Evolutionary conservation across 2,329 filamentous ascomycete genomes (phyloP).

Genomic region (Aspergillus sp.): DNA sequence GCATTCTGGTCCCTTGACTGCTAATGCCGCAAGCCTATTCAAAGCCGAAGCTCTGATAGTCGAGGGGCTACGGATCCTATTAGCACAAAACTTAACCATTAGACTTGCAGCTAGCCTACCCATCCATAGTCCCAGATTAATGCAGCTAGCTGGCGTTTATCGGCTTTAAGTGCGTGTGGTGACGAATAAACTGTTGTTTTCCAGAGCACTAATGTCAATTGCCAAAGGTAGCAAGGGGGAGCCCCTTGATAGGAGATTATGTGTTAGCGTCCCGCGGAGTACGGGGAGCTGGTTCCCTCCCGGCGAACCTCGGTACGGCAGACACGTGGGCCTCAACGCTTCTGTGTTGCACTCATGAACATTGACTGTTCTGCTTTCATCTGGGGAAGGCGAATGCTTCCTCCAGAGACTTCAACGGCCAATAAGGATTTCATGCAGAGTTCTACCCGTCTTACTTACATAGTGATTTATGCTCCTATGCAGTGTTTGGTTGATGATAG

Average conservation of each 20-base stretch:
- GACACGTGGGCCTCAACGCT: not conserved
- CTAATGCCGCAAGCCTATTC: conserved; percentile 47
- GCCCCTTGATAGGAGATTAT: not conserved
- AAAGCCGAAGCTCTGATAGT: conserved; percentile 46
- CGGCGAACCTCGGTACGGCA: not conserved
- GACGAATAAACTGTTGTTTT: not conserved
- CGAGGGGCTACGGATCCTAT: conserved; percentile 27
- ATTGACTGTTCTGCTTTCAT: too few species aligned
- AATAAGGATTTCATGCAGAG: too few species aligned
- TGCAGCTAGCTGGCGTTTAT: not conserved
- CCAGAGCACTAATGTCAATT: not conserved
- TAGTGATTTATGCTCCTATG: too few species aligned
- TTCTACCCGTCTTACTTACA: too few species aligned
- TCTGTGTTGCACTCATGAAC: not conserved
- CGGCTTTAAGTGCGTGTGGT: not conserved
- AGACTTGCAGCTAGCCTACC: conserved; percentile 23
- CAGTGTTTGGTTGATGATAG: too few species aligned
- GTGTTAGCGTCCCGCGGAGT: not conserved
- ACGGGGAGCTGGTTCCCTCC: not conserved
- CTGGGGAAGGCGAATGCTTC: too few species aligned
- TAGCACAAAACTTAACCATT: conserved; percentile 13
- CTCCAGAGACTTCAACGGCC: too few species aligned
- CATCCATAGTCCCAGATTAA: conserved; percentile 31
- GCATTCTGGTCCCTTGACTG: conserved; percentile 35
- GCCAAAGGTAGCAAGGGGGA: not conserved